phyloP scores from a whole-genome alignment of 495 filamentous ascomycete genomes.

The Terfezia boudieri region DNA sequence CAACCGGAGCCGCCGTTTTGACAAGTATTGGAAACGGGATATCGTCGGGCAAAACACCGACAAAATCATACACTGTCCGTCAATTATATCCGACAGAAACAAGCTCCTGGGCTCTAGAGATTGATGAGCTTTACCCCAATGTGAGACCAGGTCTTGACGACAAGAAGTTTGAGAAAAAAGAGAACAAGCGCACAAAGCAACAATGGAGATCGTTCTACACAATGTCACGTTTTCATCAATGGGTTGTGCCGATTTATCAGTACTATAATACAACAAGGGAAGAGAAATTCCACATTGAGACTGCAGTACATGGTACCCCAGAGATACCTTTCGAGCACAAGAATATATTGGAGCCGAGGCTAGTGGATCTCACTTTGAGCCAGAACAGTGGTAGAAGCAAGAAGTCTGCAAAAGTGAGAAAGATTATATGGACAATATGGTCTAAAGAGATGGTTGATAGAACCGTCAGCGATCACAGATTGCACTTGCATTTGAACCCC shows the following conservation, averaged over 20 bases:
- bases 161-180: background rate
- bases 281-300: background rate
- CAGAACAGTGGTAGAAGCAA: background rate
- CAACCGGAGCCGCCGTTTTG: background rate
- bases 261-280: background rate
- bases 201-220: background rate
- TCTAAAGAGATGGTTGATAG: background rate
- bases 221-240: background rate
- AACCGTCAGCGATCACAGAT: background rate
- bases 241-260: background rate
- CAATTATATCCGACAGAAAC: background rate
- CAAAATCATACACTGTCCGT: background rate
- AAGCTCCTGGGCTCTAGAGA: background rate
- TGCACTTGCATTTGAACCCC: background rate
- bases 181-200: background rate
- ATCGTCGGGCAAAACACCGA: background rate
- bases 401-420: background rate
- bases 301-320: background rate
- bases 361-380: background rate
- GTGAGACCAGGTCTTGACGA: background rate
- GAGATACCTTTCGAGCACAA: background rate
- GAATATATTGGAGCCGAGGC: background rate
- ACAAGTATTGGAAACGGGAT: background rate
- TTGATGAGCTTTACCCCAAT: background rate
- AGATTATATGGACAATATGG: background rate